These are phyloP conservation scores for Quercus bicolor DNA, from an alignment of 306 rosid genomes.

Conservation along the genomic window DNA sequence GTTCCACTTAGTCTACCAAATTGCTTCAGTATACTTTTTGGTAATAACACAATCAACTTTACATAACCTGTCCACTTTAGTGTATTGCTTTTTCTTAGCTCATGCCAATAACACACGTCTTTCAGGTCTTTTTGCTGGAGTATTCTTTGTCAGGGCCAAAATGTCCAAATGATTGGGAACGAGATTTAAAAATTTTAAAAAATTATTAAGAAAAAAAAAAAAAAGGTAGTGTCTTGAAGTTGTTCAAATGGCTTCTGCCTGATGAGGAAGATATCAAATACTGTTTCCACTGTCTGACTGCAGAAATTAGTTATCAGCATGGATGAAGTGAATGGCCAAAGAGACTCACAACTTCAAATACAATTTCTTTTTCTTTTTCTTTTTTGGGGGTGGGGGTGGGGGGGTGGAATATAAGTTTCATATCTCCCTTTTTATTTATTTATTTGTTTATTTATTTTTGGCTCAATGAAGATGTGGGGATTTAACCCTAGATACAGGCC, in stretches of 20 bases:
- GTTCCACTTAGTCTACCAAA: conserved; percentile 67
- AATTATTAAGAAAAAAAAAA: not conserved
- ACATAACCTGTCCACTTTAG: not conserved
- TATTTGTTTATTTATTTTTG: too few species aligned
- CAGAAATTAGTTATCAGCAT: too few species aligned
- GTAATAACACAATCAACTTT: conserved; percentile 38
- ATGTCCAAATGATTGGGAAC: conserved; percentile 38
- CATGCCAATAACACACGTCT: not conserved
- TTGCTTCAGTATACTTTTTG: conserved; percentile 76
- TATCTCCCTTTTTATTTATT: too few species aligned
- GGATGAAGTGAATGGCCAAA: not conserved
- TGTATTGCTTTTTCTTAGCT: not conserved
- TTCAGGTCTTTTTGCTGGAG: conserved; percentile 88
- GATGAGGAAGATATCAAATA: not conserved
- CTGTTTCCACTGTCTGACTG: too few species aligned
- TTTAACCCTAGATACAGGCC: too few species aligned
- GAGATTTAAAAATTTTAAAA: too few species aligned
- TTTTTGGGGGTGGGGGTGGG: too few species aligned
- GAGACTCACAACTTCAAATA: not conserved
- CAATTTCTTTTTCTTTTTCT: too few species aligned
- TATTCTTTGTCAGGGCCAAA: conserved; percentile 79
- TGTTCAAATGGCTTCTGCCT: not conserved
- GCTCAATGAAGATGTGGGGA: too few species aligned
- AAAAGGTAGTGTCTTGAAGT: not conserved
- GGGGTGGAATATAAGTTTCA: not conserved